A percentile compares a stretch with the other conserved stretches of the same genome.
These are phyloP conservation scores for Penicillium vulpinum DNA, from an alignment of 2,329 filamentous ascomycete species.

Conservation along the genomic window DNA sequence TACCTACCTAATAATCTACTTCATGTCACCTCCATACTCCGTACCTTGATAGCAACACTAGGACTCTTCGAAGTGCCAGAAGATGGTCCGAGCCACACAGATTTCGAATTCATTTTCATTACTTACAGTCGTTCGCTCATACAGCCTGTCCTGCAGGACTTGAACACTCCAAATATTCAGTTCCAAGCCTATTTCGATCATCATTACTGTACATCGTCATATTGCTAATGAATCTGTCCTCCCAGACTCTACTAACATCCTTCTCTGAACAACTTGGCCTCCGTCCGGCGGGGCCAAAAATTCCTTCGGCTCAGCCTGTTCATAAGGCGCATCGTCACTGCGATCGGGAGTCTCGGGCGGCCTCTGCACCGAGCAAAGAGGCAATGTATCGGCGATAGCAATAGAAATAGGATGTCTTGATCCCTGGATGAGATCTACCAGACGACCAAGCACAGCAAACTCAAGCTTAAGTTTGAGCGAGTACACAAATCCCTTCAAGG, in stretches of 20 bases:
- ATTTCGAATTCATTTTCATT: background rate
- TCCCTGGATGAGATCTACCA: conserved; percentile 43
- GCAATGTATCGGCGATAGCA: conserved; percentile 26
- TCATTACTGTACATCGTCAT: background rate
- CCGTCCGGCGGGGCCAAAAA: conserved; percentile 6
- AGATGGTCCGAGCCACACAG: background rate
- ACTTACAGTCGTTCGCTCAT: no score
- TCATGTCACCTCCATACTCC: background rate
- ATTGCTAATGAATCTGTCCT: background rate
- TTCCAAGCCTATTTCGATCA: background rate
- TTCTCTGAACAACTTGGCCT: conserved; percentile 10
- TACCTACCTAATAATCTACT: background rate
- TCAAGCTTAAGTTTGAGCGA: conserved; percentile 54
- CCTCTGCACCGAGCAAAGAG: conserved; percentile 22
- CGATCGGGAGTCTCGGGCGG: conserved; percentile 10
- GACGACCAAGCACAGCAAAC: conserved; percentile 53
- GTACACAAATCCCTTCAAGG: conserved; percentile 43
- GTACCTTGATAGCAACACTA: background rate
- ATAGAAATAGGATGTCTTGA: conserved; percentile 24
- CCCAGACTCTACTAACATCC: conserved; percentile 10
- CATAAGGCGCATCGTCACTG: conserved; percentile 6
- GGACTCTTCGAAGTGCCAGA: background rate
- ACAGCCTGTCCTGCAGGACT: background rate
- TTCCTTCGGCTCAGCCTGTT: conserved; percentile 12
- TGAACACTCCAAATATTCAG: background rate